phyloP scores from a whole-genome alignment of 495 filamentous ascomycete species.

The Penicillium herquei region DNA sequence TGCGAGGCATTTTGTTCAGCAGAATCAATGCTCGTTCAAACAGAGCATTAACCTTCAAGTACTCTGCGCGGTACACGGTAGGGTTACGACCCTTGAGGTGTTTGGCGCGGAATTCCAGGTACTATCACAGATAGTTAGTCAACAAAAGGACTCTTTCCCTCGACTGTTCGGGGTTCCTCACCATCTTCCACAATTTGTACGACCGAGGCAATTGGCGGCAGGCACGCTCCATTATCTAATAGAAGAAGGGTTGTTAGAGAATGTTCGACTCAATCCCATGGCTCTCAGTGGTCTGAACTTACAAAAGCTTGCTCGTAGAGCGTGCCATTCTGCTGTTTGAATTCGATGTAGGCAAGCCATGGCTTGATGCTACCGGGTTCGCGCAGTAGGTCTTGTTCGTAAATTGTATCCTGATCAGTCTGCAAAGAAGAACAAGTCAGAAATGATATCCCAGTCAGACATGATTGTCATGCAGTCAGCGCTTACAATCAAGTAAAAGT shows the following conservation, averaged over 20 bases:
- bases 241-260: neutral
- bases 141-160: conserved; percentile 1
- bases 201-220: conserved; percentile 86
- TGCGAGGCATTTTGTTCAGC: conserved; percentile 97
- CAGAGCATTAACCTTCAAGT: conserved; percentile 88
- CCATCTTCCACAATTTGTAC: conserved; percentile 99
- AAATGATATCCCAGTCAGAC: conserved; percentile 8
- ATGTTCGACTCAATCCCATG: conserved; percentile 6
- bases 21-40: conserved; percentile 93
- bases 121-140: conserved; percentile 48
- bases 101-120: conserved; percentile 79
- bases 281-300: conserved; percentile 11
- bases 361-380: conserved; percentile 86
- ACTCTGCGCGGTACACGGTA: conserved; percentile 76
- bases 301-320: conserved; percentile 92
- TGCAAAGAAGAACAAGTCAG: conserved; percentile 22
- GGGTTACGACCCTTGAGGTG: conserved; percentile 84
- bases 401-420: conserved; percentile 86
- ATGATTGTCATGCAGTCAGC: conserved; percentile 8
- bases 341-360: conserved; percentile 93
- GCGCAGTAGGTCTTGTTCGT: conserved; percentile 92
- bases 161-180: conserved; percentile 31
- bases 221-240: conserved; percentile 75
- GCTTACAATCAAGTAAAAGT: conserved; percentile 79
- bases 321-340: conserved; percentile 83